Evolutionary conservation across 2,329 filamentous ascomycete species (phyloP), one percentile per base, ranked within the genome.

Genomic region (Uncinocarpus reesii): DNA sequence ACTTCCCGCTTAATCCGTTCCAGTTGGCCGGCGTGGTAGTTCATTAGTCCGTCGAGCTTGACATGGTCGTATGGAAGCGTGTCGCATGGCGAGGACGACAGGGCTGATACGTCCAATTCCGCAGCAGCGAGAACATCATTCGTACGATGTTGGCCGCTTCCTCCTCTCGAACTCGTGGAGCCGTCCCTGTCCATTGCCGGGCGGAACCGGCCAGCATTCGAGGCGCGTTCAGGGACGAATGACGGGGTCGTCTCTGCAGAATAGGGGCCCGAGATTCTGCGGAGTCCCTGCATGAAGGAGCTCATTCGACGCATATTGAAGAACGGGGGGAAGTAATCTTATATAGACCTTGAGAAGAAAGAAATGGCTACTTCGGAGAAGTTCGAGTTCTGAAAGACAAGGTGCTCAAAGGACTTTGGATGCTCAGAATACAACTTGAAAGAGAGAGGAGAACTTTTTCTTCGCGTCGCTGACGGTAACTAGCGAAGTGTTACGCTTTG

Each of bases 21-120:
- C 16, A 60, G 53, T 44, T 63, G 60, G 35, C 53, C 47, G 10
- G 60, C 52, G 42, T 60, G 58, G 43, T 58, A 57, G 47, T 61
- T 61, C 34, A 59, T 37, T 16, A 56, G 48, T 15, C 53, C 57
- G 28, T 61, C 58, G 11, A 61, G 54, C 20, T 49, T 54, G 18
- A 34, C 28, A 15, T 44, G 35, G 29, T 57, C 54, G 4, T 53
- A n/a, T 5, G 57, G 56, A 2, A 59, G 48, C 11, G 23, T 1
- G 29, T 57, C 55, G 15, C 41, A 21, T 5, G 40, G 24, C 5
- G 43, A 51, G 28, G 34, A 28, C 2, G 42, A 41, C 20, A 26
- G 29, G n/a, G n/a, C 8, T 7, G 32, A n/a, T 13, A 49, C 23
- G 18, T 46, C 35, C 6, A 5, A 4, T 13, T 47, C 45, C 11